These are phyloP conservation scores for Hygrophoropsis aurantiaca DNA, from an alignment of 768 basidiomycete genomes.

Conservation along the genomic window DNA sequence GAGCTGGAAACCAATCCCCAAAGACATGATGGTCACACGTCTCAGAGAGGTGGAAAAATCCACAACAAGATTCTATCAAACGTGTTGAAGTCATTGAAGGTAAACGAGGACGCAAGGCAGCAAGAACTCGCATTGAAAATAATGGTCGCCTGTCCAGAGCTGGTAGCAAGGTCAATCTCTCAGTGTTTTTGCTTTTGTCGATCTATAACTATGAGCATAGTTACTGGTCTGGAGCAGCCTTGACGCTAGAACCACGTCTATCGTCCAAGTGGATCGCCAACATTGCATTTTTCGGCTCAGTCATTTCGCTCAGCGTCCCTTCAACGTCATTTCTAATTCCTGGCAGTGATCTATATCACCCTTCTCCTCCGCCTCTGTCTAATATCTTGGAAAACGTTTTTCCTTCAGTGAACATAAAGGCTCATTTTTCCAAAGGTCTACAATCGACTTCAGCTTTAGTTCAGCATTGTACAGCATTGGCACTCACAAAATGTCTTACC, in stretches of 20 bases:
- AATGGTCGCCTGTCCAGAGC: slow-evolving; percentile 80
- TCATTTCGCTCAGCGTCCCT: slow-evolving; percentile 79
- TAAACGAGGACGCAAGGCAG: slow-evolving; percentile 86
- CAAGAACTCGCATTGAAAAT: slow-evolving; percentile 84
- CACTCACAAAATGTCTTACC: slow-evolving; percentile 69
- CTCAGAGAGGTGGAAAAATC: slow-evolving; percentile 43
- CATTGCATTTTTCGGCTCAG: slow-evolving; percentile 75
- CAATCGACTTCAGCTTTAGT: slow-evolving; percentile 73
- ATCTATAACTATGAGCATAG: slow-evolving; percentile 35
- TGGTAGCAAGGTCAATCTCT: slow-evolving; percentile 66
- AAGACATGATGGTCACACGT: slow-evolving; percentile 34
- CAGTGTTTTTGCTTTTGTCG: not conserved
- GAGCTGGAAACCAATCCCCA: slow-evolving; percentile 37
- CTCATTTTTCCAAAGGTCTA: slow-evolving; percentile 79
- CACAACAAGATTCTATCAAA: slow-evolving; percentile 85
- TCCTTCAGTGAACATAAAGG: slow-evolving; percentile 70
- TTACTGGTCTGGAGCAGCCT: slow-evolving; percentile 66
- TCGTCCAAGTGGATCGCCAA: slow-evolving; percentile 92
- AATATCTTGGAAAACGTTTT: slow-evolving; percentile 76
- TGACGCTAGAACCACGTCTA: slow-evolving; percentile 83
- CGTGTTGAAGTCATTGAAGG: slow-evolving; percentile 70
- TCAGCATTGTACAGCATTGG: slow-evolving; percentile 81
- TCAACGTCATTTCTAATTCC: slow-evolving; percentile 57
- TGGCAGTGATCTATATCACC: slow-evolving; percentile 51
- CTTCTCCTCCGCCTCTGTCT: slow-evolving; percentile 72